Evolutionary conservation across 2,329 filamentous ascomycete species (phyloP).

Genomic region (Ceratocystis cacaofunesta): DNA sequence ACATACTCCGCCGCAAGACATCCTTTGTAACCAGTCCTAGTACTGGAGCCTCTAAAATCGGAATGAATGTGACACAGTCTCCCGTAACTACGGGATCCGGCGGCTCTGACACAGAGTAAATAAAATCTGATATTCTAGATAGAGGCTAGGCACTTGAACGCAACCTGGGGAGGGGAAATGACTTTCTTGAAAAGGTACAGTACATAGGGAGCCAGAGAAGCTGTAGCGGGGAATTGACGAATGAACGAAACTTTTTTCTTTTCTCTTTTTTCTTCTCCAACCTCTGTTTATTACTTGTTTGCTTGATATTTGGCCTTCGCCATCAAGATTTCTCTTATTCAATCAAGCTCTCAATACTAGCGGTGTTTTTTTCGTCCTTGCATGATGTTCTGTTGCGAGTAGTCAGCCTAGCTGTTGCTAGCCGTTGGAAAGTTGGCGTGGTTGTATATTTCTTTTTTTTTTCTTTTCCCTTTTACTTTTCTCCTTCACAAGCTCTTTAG

Average conservation of each 20-base stretch:
- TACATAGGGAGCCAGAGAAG: background rate
- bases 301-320: background rate
- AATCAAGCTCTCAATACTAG: background rate
- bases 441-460: background rate
- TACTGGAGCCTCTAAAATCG: constrained; percentile 36
- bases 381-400: background rate
- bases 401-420: no score
- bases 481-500: background rate
- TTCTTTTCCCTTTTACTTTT: background rate
- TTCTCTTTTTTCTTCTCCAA: constrained; percentile 4
- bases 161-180: background rate
- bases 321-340: background rate
- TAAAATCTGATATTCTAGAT: background rate
- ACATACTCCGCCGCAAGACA: constrained; percentile 29
- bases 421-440: no score
- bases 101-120: constrained; percentile 27
- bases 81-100: constrained; percentile 28
- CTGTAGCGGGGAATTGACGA: background rate
- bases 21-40: constrained; percentile 30
- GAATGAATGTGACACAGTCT: constrained; percentile 40
- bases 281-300: background rate
- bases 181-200: background rate
- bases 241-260: constrained; percentile 3
- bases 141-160: background rate
- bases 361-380: background rate